These are phyloP conservation scores for Trametes punicea DNA, from an alignment of 768 basidiomycete genomes.

Conservation along the genomic window DNA sequence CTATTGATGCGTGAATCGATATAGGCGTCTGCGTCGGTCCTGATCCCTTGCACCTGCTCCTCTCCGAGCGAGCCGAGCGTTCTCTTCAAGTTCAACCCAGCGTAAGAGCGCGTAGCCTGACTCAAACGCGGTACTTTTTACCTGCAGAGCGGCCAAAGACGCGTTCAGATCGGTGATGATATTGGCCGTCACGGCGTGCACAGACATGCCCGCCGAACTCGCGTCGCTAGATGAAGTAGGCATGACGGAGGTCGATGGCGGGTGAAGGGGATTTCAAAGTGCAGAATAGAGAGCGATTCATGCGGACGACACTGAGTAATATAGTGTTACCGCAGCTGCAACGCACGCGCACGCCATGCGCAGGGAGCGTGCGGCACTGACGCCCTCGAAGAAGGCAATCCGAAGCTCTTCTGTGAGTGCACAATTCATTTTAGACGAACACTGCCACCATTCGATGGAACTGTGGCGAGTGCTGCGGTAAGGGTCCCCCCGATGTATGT, in stretches of 20 bases:
- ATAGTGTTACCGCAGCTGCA: not conserved
- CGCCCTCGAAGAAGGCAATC: not conserved
- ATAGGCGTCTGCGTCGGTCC: slow-evolving; percentile 38
- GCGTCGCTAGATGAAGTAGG: no score
- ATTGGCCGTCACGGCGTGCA: not conserved
- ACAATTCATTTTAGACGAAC: not conserved
- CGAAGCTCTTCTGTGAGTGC: not conserved
- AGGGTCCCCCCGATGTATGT: no score
- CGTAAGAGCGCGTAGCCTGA: no score
- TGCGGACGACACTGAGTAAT: no score
- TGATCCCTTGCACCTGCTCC: slow-evolving; percentile 42
- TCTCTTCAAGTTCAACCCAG: slow-evolving; percentile 28
- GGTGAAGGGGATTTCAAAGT: no score
- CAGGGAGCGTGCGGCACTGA: not conserved
- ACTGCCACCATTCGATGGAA: slow-evolving; percentile 1
- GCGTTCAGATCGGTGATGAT: not conserved
- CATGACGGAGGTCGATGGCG: no score
- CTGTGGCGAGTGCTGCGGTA: slow-evolving; percentile 8
- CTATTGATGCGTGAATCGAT: slow-evolving; percentile 39
- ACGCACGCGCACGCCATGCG: slow-evolving; percentile 5
- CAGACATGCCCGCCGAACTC: not conserved
- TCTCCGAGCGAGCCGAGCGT: slow-evolving; percentile 44
- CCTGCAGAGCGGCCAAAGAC: not conserved
- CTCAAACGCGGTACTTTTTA: not conserved
- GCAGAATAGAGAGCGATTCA: not conserved